phyloP scores from a whole-genome alignment of 2,329 filamentous ascomycete species.

The Colletotrichum noveboracense region DNA sequence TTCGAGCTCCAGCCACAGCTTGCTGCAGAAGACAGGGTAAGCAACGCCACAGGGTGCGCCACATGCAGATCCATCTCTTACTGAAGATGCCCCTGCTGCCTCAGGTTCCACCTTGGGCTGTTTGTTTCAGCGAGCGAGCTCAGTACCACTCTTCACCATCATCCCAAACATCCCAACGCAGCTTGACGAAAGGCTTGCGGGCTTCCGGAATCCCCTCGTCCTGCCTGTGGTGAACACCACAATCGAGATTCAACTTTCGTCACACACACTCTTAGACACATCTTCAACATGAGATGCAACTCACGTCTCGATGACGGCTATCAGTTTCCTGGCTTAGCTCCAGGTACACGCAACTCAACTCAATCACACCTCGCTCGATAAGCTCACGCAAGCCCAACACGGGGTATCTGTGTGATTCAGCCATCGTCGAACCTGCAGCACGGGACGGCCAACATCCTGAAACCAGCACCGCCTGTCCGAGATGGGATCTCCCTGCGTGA shows the following conservation, averaged over 20 bases:
- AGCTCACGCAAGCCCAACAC: constrained; percentile 1
- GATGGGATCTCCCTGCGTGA: constrained; percentile 20
- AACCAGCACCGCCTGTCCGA: constrained; percentile 9
- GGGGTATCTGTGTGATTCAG: neutral
- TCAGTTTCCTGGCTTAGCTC: neutral
- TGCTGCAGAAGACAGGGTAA: neutral
- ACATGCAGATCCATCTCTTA: neutral
- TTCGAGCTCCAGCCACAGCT: constrained; percentile 14
- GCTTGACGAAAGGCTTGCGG: neutral
- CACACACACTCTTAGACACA: neutral
- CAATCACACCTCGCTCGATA: constrained; percentile 1
- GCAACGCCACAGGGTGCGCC: neutral
- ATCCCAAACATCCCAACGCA: neutral
- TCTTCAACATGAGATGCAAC: neutral
- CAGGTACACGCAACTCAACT: neutral
- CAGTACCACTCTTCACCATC: neutral
- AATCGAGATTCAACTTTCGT: neutral
- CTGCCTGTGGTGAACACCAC: neutral
- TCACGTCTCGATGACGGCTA: neutral
- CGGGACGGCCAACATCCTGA: constrained; percentile 12
- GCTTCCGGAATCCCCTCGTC: neutral
- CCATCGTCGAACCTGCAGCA: neutral
- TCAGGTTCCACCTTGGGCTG: neutral
- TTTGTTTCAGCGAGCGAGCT: constrained; percentile 2
- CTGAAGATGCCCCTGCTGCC: neutral